Percentiles rank a stretch among this genome's conserved stretches.
phyloP scores from a whole-genome alignment of 2,329 filamentous ascomycete species.

The Botrytis aclada region DNA sequence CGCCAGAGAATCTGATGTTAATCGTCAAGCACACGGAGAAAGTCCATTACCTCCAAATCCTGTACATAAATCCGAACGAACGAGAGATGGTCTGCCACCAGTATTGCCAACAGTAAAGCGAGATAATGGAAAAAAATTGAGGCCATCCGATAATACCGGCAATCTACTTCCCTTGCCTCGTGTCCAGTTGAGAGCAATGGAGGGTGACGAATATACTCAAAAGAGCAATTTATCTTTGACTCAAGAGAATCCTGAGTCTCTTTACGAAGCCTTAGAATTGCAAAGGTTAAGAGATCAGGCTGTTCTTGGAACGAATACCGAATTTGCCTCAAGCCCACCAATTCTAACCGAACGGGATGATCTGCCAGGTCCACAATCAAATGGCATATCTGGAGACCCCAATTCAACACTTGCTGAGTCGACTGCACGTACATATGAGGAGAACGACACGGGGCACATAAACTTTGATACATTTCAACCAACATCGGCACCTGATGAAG shows the following conservation, averaged over 20 bases:
- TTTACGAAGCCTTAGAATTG: constrained; percentile 30
- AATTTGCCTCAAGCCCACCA: background rate
- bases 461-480: constrained; percentile 22
- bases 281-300: constrained; percentile 16
- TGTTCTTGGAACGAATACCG: constrained; percentile 7
- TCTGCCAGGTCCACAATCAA: background rate
- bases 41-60: background rate
- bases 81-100: background rate
- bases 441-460: constrained; percentile 34
- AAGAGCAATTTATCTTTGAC: constrained; percentile 33
- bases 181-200: constrained; percentile 2
- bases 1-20: background rate
- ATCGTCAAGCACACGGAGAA: background rate
- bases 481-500: constrained; percentile 11
- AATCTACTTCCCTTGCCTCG: background rate
- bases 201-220: constrained; percentile 25
- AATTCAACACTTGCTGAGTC: constrained; percentile 30
- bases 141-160: background rate
- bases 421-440: constrained; percentile 32
- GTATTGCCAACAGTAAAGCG: background rate
- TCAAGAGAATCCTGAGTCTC: constrained; percentile 33
- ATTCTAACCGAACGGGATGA: background rate
- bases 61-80: background rate
- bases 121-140: background rate
- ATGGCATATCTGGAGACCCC: background rate